Base-by-base conservation (phyloP, 148 eudicot genomes). In the Persicaria tinctoria region DNA sequence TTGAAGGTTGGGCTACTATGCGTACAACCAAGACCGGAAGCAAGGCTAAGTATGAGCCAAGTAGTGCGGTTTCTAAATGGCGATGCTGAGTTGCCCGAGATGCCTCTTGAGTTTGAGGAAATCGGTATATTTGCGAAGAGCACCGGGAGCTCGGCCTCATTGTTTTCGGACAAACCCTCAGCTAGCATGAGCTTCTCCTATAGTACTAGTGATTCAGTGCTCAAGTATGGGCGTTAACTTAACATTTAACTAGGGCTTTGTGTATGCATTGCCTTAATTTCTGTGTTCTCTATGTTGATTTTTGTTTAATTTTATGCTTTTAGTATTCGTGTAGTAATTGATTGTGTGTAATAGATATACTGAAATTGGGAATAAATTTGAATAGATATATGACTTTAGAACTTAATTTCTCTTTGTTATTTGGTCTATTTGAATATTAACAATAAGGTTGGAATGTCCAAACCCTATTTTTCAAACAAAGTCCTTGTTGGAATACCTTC, bases 41-140 rank as follows among this genome's bases (percentile, higher is more conserved):
- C 72, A 57, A 85, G 87, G 72, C 85, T 85, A 45, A 83, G 69
- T 54, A 83, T 85, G 85, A 78, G 83, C 56, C 83, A 85, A 72
- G 83, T 80, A 4, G 50, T 78, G 78, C 79, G 78, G 74, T 78
- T 73, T 74, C 51, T 85, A 48, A 63, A 80, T 56, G 80, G 83
- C 56, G 83, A 17, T 46, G 54, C 6, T 8, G 1, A 9, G 27
- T 23, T 75, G 72, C 18, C 78, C 8, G 8, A 51, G 14, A 70
- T 70, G 51, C 54, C 53, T 2, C 27, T 20, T 9, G 73, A 70
- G 23, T 47, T 70, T 5, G 73, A 49, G 3, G 73, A 70, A 17
- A 70, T 70, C 12, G 54, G 73, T 46, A 12, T 48, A 53, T 17
- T 46, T 23, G 73, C 11, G 38, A 49, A 70, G 8, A 47, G 14